phyloP scores from a whole-genome alignment of 768 basidiomycete species.

The Leccinum ochraceum region DNA sequence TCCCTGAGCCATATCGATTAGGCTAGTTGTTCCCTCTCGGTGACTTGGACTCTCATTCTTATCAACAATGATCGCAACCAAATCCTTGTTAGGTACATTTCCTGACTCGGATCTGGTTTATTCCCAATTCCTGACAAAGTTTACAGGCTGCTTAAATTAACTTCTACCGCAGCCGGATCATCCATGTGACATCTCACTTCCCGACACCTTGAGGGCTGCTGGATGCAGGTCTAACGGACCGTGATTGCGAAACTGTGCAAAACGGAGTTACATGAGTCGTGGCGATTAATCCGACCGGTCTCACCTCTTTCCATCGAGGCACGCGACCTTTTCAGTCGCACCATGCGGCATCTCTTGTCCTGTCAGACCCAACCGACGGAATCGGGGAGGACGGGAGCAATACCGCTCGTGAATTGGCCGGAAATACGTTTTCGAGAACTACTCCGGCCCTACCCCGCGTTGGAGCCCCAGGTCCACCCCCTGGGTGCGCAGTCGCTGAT shows the following conservation, averaged over 20 bases:
- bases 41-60: slow-evolving; percentile 63
- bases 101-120: neutral
- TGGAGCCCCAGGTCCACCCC: neutral
- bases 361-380: slow-evolving; percentile 70
- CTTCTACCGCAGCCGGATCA: slow-evolving; percentile 54
- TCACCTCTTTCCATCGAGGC: slow-evolving; percentile 91
- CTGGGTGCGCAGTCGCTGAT: slow-evolving; percentile 69
- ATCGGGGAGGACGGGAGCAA: slow-evolving; percentile 81
- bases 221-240: no score
- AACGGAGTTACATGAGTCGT: slow-evolving; percentile 86
- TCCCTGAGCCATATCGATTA: slow-evolving; percentile 65
- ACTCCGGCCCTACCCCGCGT: slow-evolving; percentile 55
- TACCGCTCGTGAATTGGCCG: slow-evolving; percentile 81
- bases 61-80: slow-evolving; percentile 73
- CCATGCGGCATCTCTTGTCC: neutral
- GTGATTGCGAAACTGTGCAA: slow-evolving; percentile 51
- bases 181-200: slow-evolving; percentile 58
- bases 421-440: slow-evolving; percentile 63
- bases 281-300: slow-evolving; percentile 91
- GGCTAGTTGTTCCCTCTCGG: slow-evolving; percentile 65
- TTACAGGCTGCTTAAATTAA: slow-evolving; percentile 63
- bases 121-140: slow-evolving; percentile 58
- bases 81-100: slow-evolving; percentile 25
- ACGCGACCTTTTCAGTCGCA: neutral
- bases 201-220: slow-evolving; percentile 65